Evolutionary conservation across 208 protist genomes (phyloP), one percentile per base, ranked within the genome.

Genomic region (Trypanosomatidae sp.): DNA sequence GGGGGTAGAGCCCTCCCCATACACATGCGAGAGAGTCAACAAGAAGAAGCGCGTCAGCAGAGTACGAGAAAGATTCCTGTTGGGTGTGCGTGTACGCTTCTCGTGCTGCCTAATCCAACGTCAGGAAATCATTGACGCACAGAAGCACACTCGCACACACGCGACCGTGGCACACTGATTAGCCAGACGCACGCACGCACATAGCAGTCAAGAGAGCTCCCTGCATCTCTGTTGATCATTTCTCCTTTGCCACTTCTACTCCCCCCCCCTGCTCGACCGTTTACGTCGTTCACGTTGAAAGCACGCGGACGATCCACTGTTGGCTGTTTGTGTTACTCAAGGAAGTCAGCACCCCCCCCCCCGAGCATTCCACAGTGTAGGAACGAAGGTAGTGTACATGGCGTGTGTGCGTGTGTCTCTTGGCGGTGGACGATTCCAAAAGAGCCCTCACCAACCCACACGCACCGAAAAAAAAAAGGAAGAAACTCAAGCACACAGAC

Each of bases 321-420:
- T 60, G 28, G 12, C 3, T n/a, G 10, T 36, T 10, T 60, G 55
- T 36, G 28, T 10, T 10, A 59, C 22, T 65, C 60, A 10, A 15
- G 1, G 25, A 36, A 25, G 60, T 28, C 19, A 25, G 39, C 39
- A 46, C 60, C 22, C 36, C 28, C 17, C 19, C 22, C 9, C 19
- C 36, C 22, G 39, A 8, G 60, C 22, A 65, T 10, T n/a, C 36
- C 8, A 25, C 36, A 6, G 36, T 39, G 36, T 39, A 39, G 36
- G 39, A 19, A 15, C 39, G 46, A 65, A 47, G 13, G 22, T 65
- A 65, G 60, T 65, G 60, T 65, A 65, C 60, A 65, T 65, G 4
- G 46, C 25, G 33, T 69, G 65, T 36, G 65, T 69, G 22, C 30
- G 30, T 53, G 25, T 56, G 43, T 33, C 28, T 49, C 12, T 0